These are phyloP conservation scores for Annulohypoxylon nitens DNA, from an alignment of 495 filamentous ascomycete species.

Conservation along the genomic window DNA sequence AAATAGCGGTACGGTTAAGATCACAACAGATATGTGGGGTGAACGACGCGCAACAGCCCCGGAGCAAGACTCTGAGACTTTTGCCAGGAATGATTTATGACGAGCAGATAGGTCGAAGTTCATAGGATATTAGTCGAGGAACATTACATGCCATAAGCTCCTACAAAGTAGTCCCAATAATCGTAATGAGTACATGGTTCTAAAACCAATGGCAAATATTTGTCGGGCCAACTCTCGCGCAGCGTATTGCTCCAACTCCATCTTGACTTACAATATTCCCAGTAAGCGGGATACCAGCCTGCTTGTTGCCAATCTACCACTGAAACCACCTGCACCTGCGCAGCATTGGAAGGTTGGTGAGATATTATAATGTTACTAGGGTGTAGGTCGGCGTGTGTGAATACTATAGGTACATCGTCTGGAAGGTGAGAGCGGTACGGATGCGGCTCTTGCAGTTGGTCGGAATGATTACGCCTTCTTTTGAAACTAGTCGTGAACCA, in stretches of 20 bases:
- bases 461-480: neutral
- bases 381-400: conserved; percentile 64
- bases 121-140: too few relatives aligned
- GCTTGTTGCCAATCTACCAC: conserved; percentile 66
- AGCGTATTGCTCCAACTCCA: conserved; percentile 13
- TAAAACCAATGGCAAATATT: neutral
- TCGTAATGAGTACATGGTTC: neutral
- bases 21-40: too few relatives aligned
- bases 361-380: conserved; percentile 57
- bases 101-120: too few relatives aligned
- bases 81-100: too few relatives aligned
- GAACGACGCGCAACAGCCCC: too few relatives aligned
- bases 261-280: conserved; percentile 60
- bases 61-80: too few relatives aligned
- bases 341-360: conserved; percentile 35
- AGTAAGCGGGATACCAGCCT: conserved; percentile 62
- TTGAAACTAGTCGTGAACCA: conserved; percentile 42
- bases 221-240: neutral
- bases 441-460: conserved; percentile 32
- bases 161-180: neutral
- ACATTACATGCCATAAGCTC: neutral
- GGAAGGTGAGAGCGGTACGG: conserved; percentile 56
- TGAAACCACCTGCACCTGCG: conserved; percentile 51
- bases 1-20: neutral
- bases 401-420: conserved; percentile 59